These are phyloP conservation scores for Lojkania enalia DNA, from an alignment of 2,329 filamentous ascomycete genomes.

Conservation along the genomic window DNA sequence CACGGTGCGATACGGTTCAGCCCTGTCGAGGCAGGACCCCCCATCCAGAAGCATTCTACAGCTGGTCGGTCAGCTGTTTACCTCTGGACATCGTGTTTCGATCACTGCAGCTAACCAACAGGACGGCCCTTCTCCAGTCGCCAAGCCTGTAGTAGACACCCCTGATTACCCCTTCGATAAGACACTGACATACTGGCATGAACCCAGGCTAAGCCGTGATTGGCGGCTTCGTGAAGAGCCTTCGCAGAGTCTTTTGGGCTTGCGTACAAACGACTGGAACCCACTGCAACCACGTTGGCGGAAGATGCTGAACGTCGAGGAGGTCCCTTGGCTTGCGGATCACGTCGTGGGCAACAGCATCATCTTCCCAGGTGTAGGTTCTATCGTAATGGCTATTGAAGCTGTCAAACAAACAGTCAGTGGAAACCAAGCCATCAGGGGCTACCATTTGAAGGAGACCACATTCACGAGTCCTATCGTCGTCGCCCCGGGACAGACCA, in stretches of 20 bases:
- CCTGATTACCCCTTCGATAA: constrained; percentile 37
- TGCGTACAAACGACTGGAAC: constrained; percentile 28
- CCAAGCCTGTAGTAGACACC: too few relatives aligned
- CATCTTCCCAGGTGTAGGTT: constrained; percentile 32
- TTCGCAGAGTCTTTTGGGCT: constrained; percentile 20
- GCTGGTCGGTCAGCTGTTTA: neutral
- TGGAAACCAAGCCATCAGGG: neutral
- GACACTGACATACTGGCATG: constrained; percentile 23
- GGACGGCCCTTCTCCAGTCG: too few relatives aligned
- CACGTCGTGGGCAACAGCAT: constrained; percentile 23
- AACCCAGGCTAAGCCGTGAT: constrained; percentile 12
- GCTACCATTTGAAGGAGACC: constrained; percentile 12
- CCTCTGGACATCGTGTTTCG: neutral
- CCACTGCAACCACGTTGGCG: constrained; percentile 37
- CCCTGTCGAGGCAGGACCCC: neutral
- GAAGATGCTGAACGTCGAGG: constrained; percentile 16
- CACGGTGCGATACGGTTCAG: neutral
- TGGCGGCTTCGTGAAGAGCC: constrained; percentile 5
- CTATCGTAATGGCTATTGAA: constrained; percentile 19
- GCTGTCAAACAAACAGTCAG: constrained; percentile 3
- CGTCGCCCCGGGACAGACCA: neutral
- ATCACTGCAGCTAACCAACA: neutral
- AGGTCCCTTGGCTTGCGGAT: constrained; percentile 29
- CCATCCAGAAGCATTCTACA: neutral
- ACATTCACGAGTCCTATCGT: constrained; percentile 11